Conservation (phyloP, 2,329 filamentous ascomycete genomes). For the Pseudogymnoascus sp. region DNA sequence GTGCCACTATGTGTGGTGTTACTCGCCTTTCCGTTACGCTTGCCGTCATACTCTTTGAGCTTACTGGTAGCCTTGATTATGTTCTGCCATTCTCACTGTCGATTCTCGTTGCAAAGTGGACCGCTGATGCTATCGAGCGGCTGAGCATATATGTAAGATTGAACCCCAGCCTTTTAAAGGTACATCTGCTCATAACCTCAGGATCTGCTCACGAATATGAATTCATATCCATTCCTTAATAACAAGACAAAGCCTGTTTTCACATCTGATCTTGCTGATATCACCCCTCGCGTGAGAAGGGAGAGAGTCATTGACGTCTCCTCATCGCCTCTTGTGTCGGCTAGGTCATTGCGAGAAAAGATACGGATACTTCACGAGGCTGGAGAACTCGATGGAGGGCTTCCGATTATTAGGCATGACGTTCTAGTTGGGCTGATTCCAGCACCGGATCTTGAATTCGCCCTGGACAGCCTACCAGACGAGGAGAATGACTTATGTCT, state of each 20-base stretch:
- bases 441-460: constrained; percentile 87
- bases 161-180: neutral
- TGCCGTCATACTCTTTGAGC: constrained; percentile 89
- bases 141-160: constrained; percentile 76
- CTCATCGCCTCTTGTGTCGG: constrained; percentile 70
- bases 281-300: constrained; percentile 67
- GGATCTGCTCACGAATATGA: constrained; percentile 93
- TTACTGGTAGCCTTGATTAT: constrained; percentile 91
- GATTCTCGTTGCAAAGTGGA: constrained; percentile 96
- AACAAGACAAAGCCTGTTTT: constrained; percentile 91
- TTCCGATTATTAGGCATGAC: constrained; percentile 75
- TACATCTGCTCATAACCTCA: constrained; percentile 28
- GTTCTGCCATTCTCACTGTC: constrained; percentile 90
- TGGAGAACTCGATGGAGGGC: constrained; percentile 84
- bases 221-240: constrained; percentile 94
- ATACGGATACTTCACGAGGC: constrained; percentile 74
- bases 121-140: constrained; percentile 88
- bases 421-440: constrained; percentile 86
- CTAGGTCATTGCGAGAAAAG: constrained; percentile 68
- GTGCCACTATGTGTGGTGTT: constrained; percentile 96
- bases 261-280: constrained; percentile 79
- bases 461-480: constrained; percentile 74
- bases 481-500: constrained; percentile 69
- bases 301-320: constrained; percentile 86
- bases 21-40: constrained; percentile 89